phyloP scores from a whole-genome alignment of 768 basidiomycete species.

The Boletus sp. region DNA sequence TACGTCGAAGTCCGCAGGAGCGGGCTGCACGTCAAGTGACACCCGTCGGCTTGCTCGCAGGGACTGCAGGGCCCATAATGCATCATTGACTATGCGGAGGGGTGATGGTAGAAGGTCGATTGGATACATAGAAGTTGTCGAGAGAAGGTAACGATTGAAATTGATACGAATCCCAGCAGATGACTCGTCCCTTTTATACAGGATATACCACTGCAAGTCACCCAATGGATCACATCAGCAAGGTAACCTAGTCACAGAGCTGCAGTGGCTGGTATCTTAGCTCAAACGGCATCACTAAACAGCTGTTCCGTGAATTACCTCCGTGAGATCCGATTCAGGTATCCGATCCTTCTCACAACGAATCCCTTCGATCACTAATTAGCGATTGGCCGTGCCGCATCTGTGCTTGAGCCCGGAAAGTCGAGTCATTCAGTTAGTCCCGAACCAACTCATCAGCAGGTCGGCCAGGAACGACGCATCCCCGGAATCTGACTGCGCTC shows the following conservation, averaged over 20 bases:
- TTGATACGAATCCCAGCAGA: constrained; percentile 4
- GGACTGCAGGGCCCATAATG: constrained; percentile 46
- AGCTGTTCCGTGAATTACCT: constrained; percentile 21
- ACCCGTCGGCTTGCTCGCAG: constrained; percentile 35
- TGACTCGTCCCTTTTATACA: constrained; percentile 31
- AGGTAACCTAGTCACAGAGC: constrained; percentile 34
- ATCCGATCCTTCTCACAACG: constrained; percentile 18
- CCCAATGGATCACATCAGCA: constrained; percentile 29
- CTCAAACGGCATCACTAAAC: constrained; percentile 29
- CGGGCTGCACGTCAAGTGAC: constrained; percentile 32
- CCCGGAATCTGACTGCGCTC: constrained; percentile 7
- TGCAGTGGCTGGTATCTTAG: constrained; percentile 30
- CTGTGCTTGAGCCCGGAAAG: constrained; percentile 20
- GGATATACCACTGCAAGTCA: constrained; percentile 29
- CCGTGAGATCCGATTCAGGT: constrained; percentile 22
- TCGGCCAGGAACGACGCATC: constrained; percentile 26
- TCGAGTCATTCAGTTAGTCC: constrained; percentile 10
- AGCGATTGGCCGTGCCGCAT: constrained; percentile 22
- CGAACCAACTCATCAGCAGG: constrained; percentile 14
- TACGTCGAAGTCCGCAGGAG: constrained; percentile 53
- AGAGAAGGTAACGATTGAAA: not conserved
- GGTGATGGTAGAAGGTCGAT: constrained; percentile 52
- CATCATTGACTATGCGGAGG: constrained; percentile 47
- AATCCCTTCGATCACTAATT: constrained; percentile 20
- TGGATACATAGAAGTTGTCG: constrained; percentile 24